These are phyloP conservation scores for Mycena kentingensis DNA, from an alignment of 768 basidiomycete species.

Conservation along the genomic window DNA sequence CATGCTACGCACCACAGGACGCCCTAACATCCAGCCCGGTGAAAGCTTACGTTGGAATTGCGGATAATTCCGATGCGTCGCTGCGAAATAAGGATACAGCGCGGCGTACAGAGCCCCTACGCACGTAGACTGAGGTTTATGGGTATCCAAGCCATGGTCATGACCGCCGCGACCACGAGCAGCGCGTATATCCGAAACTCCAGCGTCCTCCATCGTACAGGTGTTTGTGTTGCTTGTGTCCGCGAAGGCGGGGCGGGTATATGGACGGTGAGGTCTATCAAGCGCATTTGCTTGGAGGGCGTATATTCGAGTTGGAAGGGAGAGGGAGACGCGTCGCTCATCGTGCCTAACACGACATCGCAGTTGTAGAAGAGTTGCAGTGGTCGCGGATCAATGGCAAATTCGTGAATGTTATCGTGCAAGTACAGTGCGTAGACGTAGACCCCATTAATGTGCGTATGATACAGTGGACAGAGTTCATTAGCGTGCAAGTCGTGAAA, in stretches of 20 bases:
- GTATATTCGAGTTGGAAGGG: constrained; percentile 18
- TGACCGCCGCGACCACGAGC: constrained; percentile 60
- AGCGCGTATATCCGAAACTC: constrained; percentile 83
- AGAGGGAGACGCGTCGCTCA: constrained; percentile 9
- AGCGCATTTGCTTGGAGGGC: constrained; percentile 28
- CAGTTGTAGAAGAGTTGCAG: too few species aligned
- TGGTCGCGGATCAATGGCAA: too few species aligned
- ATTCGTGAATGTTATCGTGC: too few species aligned
- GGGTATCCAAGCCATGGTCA: constrained; percentile 77
- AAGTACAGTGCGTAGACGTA: too few species aligned
- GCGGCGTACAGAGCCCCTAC: constrained; percentile 33
- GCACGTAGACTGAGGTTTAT: constrained; percentile 72
- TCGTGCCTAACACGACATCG: too few species aligned
- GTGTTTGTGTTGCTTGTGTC: constrained; percentile 30
- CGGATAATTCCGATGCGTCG: constrained; percentile 72
- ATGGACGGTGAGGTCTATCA: constrained; percentile 54
- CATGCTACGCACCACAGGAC: constrained; percentile 63
- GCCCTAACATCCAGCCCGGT: constrained; percentile 80
- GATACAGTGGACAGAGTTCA: too few species aligned
- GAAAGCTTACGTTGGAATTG: constrained; percentile 60
- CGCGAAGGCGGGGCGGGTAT: constrained; percentile 43
- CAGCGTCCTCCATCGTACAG: constrained; percentile 71
- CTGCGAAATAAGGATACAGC: constrained; percentile 38
- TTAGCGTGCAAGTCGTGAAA: too few species aligned
- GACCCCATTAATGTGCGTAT: too few species aligned